Conservation (phyloP, 129 eudicot genomes). For the Chrysanthemum makinoi region DNA sequence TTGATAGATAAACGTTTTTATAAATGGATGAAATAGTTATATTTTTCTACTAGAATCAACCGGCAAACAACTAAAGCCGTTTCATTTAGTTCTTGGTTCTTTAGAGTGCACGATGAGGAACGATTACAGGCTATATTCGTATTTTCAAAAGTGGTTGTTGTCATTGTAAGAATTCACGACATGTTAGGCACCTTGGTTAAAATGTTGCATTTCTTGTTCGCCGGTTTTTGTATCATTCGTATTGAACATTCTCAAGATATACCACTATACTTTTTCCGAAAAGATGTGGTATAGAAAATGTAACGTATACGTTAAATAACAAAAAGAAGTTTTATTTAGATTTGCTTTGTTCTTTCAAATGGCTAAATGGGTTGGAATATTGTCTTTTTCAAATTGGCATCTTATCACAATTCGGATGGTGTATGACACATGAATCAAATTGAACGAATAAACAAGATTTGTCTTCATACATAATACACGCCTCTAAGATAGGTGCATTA, state of each 20-base stretch:
- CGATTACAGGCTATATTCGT: neutral
- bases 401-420: conserved; percentile 30
- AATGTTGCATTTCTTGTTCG: conserved; percentile 28
- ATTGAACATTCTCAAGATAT: conserved; percentile 30
- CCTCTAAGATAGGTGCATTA: neutral
- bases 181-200: conserved; percentile 4
- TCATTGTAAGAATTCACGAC: neutral
- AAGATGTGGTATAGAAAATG: conserved; percentile 13
- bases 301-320: conserved; percentile 6
- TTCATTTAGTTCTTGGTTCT: neutral
- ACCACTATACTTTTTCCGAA: conserved; percentile 13
- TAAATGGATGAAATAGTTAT: too few species aligned
- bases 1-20: neutral
- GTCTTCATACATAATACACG: conserved; percentile 5
- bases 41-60: neutral
- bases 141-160: neutral
- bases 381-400: conserved; percentile 37
- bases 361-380: conserved; percentile 24
- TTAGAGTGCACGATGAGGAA: neutral
- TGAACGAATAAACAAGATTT: neutral
- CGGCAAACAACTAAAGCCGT: neutral
- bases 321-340: conserved; percentile 23
- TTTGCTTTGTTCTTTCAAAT: conserved; percentile 23
- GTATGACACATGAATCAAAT: conserved; percentile 16
- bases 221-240: conserved; percentile 25